A percentile compares a stretch with the other conserved stretches of the same genome.
These are phyloP conservation scores for Colletotrichum sublineola DNA, from an alignment of 2,329 filamentous ascomycete species.

Conservation along the genomic window DNA sequence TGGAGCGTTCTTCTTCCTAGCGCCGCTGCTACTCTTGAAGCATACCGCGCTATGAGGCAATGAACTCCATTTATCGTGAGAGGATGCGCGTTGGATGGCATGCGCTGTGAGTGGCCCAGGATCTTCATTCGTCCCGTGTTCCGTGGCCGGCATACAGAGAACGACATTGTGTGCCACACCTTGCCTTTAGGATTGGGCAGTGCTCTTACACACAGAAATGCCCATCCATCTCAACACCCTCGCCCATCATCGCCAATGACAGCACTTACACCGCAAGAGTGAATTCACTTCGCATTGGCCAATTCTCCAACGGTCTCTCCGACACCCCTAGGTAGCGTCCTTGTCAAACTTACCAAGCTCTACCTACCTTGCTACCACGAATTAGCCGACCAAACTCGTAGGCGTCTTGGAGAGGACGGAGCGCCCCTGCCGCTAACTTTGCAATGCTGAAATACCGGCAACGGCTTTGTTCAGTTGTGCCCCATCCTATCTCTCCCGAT, in stretches of 20 bases:
- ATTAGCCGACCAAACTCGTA: conserved; percentile 6
- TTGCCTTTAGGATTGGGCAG: conserved; percentile 24
- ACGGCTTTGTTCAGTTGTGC: conserved; percentile 2
- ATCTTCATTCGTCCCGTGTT: conserved; percentile 38
- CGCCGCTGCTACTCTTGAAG: conserved; percentile 35
- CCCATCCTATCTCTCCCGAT: background rate
- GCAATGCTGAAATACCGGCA: background rate
- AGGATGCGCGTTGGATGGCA: conserved; percentile 32
- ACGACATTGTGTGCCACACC: conserved; percentile 28
- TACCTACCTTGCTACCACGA: background rate
- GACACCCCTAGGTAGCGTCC: background rate
- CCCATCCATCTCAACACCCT: conserved; percentile 24
- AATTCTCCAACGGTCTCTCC: conserved; percentile 8
- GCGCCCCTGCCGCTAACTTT: background rate
- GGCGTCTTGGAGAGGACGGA: background rate
- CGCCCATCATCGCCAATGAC: conserved; percentile 7
- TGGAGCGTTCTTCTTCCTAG: conserved; percentile 27
- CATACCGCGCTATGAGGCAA: conserved; percentile 35
- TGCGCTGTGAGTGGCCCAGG: conserved; percentile 35
- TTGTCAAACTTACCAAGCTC: background rate
- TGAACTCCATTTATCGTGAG: conserved; percentile 37
- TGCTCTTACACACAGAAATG: conserved; percentile 8
- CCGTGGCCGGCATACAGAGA: conserved; percentile 24
- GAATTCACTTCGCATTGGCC: conserved; percentile 5
- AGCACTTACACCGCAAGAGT: conserved; percentile 22